Conservation (phyloP, 495 filamentous ascomycete species). For the Neurospora sp. region DNA sequence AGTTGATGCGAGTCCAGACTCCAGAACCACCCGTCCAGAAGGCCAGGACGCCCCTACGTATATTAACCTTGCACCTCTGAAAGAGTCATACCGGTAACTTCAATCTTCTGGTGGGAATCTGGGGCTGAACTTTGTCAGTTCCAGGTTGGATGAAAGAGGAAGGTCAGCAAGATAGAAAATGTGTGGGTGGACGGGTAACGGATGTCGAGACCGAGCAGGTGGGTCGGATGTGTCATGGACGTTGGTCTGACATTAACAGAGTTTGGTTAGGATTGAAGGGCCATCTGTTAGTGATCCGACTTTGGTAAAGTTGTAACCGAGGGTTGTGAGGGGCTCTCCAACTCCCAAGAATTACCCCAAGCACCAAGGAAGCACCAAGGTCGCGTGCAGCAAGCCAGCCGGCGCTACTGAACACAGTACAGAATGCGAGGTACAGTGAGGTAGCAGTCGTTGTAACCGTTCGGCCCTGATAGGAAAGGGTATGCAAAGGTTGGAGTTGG, state of each 20-base stretch:
- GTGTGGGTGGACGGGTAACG: neutral
- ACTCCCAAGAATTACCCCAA: neutral
- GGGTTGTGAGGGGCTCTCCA: neutral
- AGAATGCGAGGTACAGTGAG: neutral
- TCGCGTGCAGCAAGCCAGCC: neutral
- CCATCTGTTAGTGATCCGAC: neutral
- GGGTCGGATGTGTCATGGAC: neutral
- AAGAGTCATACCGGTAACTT: neutral
- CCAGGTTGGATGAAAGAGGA: neutral
- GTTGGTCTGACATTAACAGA: neutral
- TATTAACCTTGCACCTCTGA: no score
- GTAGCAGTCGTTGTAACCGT: neutral
- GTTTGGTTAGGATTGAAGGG: neutral
- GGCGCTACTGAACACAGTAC: neutral
- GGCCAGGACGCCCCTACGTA: no score
- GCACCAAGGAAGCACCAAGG: neutral
- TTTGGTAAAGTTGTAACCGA: neutral
- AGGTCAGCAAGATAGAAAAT: neutral
- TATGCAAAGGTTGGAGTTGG: neutral
- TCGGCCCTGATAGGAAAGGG: neutral
- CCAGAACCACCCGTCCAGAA: no score
- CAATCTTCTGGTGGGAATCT: neutral
- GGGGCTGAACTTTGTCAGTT: neutral
- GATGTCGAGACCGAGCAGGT: neutral
- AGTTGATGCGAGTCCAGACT: no score